phyloP scores from a whole-genome alignment of 2,329 filamentous ascomycete species.

The Fusarium abutilonis region DNA sequence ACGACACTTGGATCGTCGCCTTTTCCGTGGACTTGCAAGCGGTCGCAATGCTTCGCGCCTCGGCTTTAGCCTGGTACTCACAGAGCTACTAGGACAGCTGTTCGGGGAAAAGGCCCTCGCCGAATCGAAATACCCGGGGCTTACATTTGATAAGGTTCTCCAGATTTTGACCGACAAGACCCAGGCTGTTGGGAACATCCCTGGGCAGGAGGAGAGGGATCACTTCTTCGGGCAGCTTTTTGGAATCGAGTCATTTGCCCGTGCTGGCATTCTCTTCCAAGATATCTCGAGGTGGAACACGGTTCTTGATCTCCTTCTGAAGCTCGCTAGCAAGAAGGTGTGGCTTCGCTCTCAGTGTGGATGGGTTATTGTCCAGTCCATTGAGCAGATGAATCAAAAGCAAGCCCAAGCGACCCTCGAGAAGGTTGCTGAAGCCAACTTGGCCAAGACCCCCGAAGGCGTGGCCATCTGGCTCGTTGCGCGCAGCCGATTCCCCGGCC shows the following conservation, averaged over 20 bases:
- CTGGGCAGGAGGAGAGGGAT: conserved; percentile 83
- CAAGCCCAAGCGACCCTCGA: conserved; percentile 71
- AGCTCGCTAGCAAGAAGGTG: conserved; percentile 80
- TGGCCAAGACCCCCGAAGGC: conserved; percentile 86
- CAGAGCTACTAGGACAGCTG: conserved; percentile 79
- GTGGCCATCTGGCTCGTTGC: conserved; percentile 87
- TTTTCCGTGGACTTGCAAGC: conserved; percentile 90
- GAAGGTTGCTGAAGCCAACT: conserved; percentile 68
- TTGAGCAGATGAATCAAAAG: conserved; percentile 68
- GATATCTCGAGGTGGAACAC: conserved; percentile 69
- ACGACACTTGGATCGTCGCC: conserved; percentile 70
- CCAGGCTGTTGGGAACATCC: conserved; percentile 62
- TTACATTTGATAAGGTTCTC: conserved; percentile 67
- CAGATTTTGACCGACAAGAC: conserved; percentile 65
- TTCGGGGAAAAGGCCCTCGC: conserved; percentile 63
- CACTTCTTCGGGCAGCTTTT: conserved; percentile 87
- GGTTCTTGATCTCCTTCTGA: conserved; percentile 77
- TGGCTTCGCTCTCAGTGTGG: conserved; percentile 92
- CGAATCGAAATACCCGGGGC: conserved; percentile 59
- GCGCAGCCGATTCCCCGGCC: conserved; percentile 68
- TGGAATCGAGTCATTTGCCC: conserved; percentile 85
- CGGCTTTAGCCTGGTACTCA: conserved; percentile 89
- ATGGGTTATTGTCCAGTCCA: conserved; percentile 78
- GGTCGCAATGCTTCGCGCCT: conserved; percentile 87
- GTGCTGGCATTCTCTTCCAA: conserved; percentile 76